Conservation (phyloP, 2,329 filamentous ascomycete species). For the Dactylellina drechsleri region DNA sequence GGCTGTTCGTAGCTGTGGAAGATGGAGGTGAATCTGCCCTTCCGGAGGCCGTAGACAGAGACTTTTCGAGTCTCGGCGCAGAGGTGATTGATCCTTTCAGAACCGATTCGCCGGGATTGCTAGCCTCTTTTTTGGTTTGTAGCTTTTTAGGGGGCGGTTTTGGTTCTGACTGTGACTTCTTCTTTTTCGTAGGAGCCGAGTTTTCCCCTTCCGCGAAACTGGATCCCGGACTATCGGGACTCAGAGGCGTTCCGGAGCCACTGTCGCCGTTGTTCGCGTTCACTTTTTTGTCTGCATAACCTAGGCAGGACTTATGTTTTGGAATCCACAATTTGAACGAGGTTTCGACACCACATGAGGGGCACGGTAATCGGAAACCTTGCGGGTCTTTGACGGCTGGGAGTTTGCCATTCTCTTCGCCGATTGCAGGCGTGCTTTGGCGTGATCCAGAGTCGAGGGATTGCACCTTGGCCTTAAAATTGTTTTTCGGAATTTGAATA, state of each 20-base stretch:
- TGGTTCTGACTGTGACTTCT: conserved; percentile 31
- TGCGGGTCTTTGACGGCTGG: conserved; percentile 42
- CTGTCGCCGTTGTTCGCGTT: conserved; percentile 46
- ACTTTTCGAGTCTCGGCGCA: conserved; percentile 45
- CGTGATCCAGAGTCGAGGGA: conserved; percentile 18
- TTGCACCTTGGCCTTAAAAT: conserved; percentile 32
- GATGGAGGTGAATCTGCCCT: conserved; percentile 37
- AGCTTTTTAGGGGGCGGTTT: conserved; percentile 43
- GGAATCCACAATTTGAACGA: conserved; percentile 50
- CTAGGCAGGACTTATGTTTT: conserved; percentile 43
- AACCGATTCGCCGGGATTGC: conserved; percentile 19
- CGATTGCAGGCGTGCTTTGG: conserved; percentile 37
- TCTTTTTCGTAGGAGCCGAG: conserved; percentile 36
- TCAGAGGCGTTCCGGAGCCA: conserved; percentile 47
- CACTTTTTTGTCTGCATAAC: conserved; percentile 36
- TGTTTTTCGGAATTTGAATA: conserved; percentile 38
- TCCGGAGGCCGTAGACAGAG: conserved; percentile 30
- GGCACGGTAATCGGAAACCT: conserved; percentile 35
- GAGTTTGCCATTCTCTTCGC: conserved; percentile 42
- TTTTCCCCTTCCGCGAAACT: conserved; percentile 45
- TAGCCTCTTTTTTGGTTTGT: conserved; percentile 35
- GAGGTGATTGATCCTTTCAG: conserved; percentile 49
- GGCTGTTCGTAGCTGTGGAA: conserved; percentile 8
- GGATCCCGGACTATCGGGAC: conserved; percentile 43
- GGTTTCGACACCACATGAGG: conserved; percentile 35